These are phyloP conservation scores for Aspergillus heteromorphus DNA, from an alignment of 495 filamentous ascomycete genomes.

Conservation along the genomic window DNA sequence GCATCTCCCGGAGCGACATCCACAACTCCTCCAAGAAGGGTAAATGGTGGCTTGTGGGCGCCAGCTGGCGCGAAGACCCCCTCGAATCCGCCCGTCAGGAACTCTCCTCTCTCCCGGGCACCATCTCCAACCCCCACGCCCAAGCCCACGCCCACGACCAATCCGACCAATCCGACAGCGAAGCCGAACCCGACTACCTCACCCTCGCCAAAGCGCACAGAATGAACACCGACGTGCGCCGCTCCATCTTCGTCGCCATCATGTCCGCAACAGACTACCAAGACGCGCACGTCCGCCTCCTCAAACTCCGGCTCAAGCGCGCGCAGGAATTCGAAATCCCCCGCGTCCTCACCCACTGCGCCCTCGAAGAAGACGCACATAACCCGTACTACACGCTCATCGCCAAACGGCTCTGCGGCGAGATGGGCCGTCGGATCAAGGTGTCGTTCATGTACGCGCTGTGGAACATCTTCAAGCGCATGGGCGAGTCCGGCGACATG, in stretches of 20 bases:
- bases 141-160: conserved; percentile 19
- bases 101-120: conserved; percentile 18
- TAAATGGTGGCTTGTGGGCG: conserved; percentile 97
- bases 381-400: conserved; percentile 93
- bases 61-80: conserved; percentile 66
- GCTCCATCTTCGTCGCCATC: conserved; percentile 85
- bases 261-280: conserved; percentile 83
- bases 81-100: conserved; percentile 36
- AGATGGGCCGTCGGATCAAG: conserved; percentile 59
- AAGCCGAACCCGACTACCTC: conserved; percentile 59
- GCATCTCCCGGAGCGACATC: conserved; percentile 75
- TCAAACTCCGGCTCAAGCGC: conserved; percentile 79
- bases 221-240: conserved; percentile 92
- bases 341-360: conserved; percentile 81
- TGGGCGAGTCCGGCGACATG: conserved; percentile 64
- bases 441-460: conserved; percentile 81
- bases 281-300: conserved; percentile 71
- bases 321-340: conserved; percentile 83
- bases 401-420: conserved; percentile 64
- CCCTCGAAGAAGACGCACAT: conserved; percentile 73
- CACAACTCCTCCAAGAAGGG: conserved; percentile 76
- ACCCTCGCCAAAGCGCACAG: conserved; percentile 74
- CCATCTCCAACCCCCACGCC: conserved; percentile 11
- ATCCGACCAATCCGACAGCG: conserved; percentile 36
- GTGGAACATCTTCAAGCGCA: conserved; percentile 80